Percentiles rank a stretch among this genome's conserved stretches.
These are phyloP conservation scores for Sideroxylon spinosum DNA, from an alignment of 179 eudicot species.

Conservation along the genomic window DNA sequence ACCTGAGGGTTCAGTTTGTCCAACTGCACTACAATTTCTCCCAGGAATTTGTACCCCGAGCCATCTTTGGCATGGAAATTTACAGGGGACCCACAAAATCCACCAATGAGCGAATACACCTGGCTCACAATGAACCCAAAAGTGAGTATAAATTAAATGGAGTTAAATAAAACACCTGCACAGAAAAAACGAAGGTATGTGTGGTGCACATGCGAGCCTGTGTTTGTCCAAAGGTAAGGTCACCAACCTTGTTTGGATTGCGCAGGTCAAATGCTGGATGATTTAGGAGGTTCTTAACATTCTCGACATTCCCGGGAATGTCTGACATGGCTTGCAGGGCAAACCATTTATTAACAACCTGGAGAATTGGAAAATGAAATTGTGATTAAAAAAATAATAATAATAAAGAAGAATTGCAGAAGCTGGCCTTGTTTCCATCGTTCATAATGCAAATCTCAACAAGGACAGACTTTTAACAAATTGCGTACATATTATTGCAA, in stretches of 20 bases:
- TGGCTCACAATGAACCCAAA: constrained; percentile 18
- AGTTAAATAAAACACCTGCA: not conserved
- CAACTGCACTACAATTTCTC: constrained; percentile 82
- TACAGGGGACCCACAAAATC: constrained; percentile 83
- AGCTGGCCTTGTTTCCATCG: not conserved
- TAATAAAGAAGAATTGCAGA: not conserved
- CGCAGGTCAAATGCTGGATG: constrained; percentile 95
- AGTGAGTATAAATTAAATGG: not conserved
- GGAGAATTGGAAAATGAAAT: constrained; percentile 16
- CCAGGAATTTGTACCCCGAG: constrained; percentile 90
- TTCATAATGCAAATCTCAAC: not conserved
- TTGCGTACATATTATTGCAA: not conserved
- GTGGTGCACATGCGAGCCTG: not conserved
- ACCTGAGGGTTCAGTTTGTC: constrained; percentile 98
- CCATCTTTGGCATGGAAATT: constrained; percentile 98
- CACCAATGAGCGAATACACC: constrained; percentile 87
- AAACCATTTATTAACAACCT: constrained; percentile 97
- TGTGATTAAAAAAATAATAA: no score
- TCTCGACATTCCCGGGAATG: constrained; percentile 86
- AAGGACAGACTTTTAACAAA: not conserved
- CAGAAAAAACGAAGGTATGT: not conserved
- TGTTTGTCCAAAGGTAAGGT: not conserved
- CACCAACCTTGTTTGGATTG: constrained; percentile 82
- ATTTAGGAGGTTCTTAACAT: constrained; percentile 65
- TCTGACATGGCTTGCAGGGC: constrained; percentile 89